These are phyloP conservation scores for Stentor roeselii DNA, from an alignment of 73 alveolate genomes.

Conservation along the genomic window DNA sequence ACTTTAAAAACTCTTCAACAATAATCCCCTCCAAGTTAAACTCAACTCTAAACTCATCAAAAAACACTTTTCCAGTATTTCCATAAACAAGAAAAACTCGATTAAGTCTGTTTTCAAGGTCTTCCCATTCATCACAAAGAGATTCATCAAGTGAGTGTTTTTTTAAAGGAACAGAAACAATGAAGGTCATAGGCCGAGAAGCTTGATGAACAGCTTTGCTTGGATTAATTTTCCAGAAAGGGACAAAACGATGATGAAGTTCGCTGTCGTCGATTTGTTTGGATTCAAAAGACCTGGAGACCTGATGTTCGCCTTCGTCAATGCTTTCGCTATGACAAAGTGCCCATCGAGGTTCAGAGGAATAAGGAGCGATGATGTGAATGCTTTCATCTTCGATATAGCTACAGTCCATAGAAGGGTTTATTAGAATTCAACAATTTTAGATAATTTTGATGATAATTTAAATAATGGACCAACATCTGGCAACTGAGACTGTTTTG, in stretches of 20 bases:
- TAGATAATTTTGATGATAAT: too few relatives aligned
- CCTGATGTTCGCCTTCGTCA: neutral
- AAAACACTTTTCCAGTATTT: too few relatives aligned
- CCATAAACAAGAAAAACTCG: too few relatives aligned
- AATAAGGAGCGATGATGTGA: neutral
- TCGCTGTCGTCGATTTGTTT: neutral
- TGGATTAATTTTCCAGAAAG: neutral
- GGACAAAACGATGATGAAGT: neutral
- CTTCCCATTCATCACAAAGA: neutral
- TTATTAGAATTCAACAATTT: too few relatives aligned
- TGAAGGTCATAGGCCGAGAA: neutral
- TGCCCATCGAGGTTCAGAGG: neutral
- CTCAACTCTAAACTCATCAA: too few relatives aligned
- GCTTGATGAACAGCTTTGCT: neutral
- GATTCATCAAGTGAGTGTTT: neutral
- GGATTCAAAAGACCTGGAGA: neutral
- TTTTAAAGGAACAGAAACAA: neutral
- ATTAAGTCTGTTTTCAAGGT: neutral
- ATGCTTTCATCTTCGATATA: neutral
- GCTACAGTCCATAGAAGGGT: conserved; percentile 16
- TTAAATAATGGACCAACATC: too few relatives aligned
- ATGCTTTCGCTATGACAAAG: neutral
- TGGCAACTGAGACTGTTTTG: too few relatives aligned
- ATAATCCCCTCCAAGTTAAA: too few relatives aligned
- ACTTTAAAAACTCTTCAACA: too few relatives aligned